Conservation (phyloP, 2,329 filamentous ascomycete genomes). For the Aspergillus piperis region DNA sequence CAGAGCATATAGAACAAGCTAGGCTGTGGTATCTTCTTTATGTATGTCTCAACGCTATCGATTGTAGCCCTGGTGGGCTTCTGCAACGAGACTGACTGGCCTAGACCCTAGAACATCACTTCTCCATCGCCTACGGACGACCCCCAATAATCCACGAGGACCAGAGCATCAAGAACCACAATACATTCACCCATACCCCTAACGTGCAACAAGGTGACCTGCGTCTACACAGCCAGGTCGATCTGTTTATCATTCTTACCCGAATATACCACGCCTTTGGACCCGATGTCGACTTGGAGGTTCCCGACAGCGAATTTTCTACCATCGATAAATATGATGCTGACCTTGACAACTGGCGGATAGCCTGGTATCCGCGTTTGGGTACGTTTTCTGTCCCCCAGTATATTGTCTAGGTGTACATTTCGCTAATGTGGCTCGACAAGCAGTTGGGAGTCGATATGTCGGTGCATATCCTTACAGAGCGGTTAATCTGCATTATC, state of each 20-base stretch:
- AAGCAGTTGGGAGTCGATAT: conserved; percentile 47
- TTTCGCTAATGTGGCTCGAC: background rate
- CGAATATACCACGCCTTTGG: conserved; percentile 48
- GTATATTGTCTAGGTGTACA: background rate
- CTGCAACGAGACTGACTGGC: conserved; percentile 17
- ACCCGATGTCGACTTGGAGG: conserved; percentile 45
- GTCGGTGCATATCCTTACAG: conserved; percentile 54
- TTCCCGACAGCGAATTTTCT: conserved; percentile 43
- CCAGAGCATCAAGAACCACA: conserved; percentile 39
- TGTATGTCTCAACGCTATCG: conserved; percentile 29
- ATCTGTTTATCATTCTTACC: conserved; percentile 47
- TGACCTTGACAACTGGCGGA: conserved; percentile 43
- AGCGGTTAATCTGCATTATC: conserved; percentile 52
- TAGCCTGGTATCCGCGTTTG: conserved; percentile 38
- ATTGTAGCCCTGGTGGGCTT: background rate
- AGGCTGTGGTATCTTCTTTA: conserved; percentile 47
- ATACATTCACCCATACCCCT: conserved; percentile 34
- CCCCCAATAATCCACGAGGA: conserved; percentile 48
- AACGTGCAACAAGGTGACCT: conserved; percentile 37
- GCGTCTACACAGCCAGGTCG: conserved; percentile 45
- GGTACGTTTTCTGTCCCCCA: conserved; percentile 23
- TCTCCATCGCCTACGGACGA: conserved; percentile 48
- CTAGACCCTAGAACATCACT: conserved; percentile 46
- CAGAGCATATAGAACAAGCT: conserved; percentile 41
- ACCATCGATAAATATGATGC: conserved; percentile 44